A percentile compares a stretch with the other conserved stretches of the same genome.
Conservation (phyloP, 164 flowering plant genomes). For the Malania oleifera region DNA sequence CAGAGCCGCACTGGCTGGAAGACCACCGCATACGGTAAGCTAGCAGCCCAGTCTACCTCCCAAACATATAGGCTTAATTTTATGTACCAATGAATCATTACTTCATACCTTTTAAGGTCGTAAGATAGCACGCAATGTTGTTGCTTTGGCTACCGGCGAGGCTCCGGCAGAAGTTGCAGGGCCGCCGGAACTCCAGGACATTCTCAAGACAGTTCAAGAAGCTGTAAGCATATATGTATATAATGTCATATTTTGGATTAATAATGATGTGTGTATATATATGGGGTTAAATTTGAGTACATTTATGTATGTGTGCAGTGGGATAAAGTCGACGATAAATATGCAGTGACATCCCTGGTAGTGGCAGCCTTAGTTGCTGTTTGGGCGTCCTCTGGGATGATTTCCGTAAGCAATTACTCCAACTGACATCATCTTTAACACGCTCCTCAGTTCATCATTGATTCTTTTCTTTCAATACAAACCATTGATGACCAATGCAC, state of each 20-base stretch:
- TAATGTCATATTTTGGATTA: neutral
- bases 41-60: neutral
- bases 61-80: conserved; percentile 10
- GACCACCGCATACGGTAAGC: conserved; percentile 43
- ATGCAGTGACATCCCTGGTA: conserved; percentile 75
- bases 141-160: conserved; percentile 74
- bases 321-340: conserved; percentile 94
- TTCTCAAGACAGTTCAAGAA: conserved; percentile 53
- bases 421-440: neutral
- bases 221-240: conserved; percentile 41
- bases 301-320: conserved; percentile 39
- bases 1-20: conserved; percentile 34
- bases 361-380: conserved; percentile 57
- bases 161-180: conserved; percentile 40
- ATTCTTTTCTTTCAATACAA: neutral
- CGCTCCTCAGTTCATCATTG: neutral
- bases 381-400: conserved; percentile 65
- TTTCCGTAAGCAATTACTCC: conserved; percentile 49
- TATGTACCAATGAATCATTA: neutral
- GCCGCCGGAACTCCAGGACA: conserved; percentile 52
- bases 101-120: conserved; percentile 46
- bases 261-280: neutral
- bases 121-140: conserved; percentile 67
- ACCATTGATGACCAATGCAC: neutral
- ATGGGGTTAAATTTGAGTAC: neutral